These are phyloP conservation scores for Diplocarpon mali DNA, from an alignment of 2,329 filamentous ascomycete species.

Conservation along the genomic window DNA sequence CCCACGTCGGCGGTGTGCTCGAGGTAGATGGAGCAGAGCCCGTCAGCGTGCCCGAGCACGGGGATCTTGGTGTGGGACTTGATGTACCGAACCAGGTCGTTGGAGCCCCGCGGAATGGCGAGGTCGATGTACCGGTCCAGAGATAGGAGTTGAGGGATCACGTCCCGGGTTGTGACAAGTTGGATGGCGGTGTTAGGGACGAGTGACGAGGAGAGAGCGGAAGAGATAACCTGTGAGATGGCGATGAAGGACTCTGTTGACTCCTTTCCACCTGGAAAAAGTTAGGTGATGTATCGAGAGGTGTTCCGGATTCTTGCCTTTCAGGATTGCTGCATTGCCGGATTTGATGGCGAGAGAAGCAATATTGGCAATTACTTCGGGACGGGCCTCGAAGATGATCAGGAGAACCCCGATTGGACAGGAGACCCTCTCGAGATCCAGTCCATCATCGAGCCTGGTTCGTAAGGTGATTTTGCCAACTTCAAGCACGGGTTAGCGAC, in stretches of 20 bases:
- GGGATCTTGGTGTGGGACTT: slow-evolving; percentile 89
- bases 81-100: slow-evolving; percentile 48
- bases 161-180: slow-evolving; percentile 86
- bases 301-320: slow-evolving; percentile 41
- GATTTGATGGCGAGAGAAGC: slow-evolving; percentile 93
- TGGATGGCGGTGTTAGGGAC: slow-evolving; percentile 86
- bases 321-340: slow-evolving; percentile 91
- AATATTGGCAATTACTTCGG: slow-evolving; percentile 97
- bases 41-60: slow-evolving; percentile 91
- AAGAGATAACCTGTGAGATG: slow-evolving; percentile 76
- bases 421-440: slow-evolving; percentile 77
- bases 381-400: slow-evolving; percentile 95
- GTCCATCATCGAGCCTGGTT: slow-evolving; percentile 75
- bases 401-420: slow-evolving; percentile 96
- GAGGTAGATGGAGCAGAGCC: slow-evolving; percentile 79
- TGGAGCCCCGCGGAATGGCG: slow-evolving; percentile 64
- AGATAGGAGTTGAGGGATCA: slow-evolving; percentile 74
- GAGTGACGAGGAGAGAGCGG: slow-evolving; percentile 57
- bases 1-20: slow-evolving; percentile 63
- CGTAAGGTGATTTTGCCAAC: slow-evolving; percentile 77
- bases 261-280: slow-evolving; percentile 68
- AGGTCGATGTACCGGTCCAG: slow-evolving; percentile 86
- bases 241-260: slow-evolving; percentile 90
- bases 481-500: slow-evolving; percentile 27
- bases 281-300: background rate